Percentiles rank a stretch among this genome's conserved stretches.
Conservation (phyloP, 768 basidiomycete species). For the Rhodotorula taiwanensis region DNA sequence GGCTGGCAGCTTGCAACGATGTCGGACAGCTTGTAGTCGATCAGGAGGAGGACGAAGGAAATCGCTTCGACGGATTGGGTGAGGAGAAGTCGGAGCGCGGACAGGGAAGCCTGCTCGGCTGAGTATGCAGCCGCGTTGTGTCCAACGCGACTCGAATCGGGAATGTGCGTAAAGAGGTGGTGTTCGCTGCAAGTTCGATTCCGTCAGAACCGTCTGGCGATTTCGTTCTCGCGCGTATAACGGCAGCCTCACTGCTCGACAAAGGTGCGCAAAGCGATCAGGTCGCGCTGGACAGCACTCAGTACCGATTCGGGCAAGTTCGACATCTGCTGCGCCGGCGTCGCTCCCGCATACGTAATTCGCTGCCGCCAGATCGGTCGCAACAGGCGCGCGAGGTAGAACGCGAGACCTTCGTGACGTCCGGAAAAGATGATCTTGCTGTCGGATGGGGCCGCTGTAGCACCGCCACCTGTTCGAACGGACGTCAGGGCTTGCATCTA, state of each 20-base stretch:
- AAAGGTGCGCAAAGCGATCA: conserved; percentile 57
- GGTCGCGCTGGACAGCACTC: conserved; percentile 68
- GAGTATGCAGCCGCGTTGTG: conserved; percentile 42
- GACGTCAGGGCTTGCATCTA: background rate
- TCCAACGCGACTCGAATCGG: conserved; percentile 19
- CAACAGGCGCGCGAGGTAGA: conserved; percentile 78
- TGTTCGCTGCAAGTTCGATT: conserved; percentile 57
- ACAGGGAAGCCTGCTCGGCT: conserved; percentile 67
- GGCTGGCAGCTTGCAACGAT: conserved; percentile 66
- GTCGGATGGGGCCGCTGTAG: conserved; percentile 25
- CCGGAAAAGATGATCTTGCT: conserved; percentile 61
- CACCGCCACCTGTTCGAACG: conserved; percentile 1
- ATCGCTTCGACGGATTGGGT: conserved; percentile 86
- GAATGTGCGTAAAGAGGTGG: conserved; percentile 46
- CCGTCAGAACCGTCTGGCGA: no score
- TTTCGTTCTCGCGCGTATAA: no score
- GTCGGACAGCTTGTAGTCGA: conserved; percentile 81
- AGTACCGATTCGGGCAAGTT: conserved; percentile 60
- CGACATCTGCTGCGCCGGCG: conserved; percentile 39
- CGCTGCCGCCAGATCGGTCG: conserved; percentile 81
- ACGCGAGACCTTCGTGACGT: conserved; percentile 74
- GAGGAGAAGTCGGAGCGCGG: conserved; percentile 57
- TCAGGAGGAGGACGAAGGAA: conserved; percentile 83
- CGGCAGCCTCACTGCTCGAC: conserved; percentile 37
- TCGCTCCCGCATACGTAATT: conserved; percentile 50